phyloP scores from a whole-genome alignment of 192 early-diverging fungal genomes.

The Podila clonocystis region DNA sequence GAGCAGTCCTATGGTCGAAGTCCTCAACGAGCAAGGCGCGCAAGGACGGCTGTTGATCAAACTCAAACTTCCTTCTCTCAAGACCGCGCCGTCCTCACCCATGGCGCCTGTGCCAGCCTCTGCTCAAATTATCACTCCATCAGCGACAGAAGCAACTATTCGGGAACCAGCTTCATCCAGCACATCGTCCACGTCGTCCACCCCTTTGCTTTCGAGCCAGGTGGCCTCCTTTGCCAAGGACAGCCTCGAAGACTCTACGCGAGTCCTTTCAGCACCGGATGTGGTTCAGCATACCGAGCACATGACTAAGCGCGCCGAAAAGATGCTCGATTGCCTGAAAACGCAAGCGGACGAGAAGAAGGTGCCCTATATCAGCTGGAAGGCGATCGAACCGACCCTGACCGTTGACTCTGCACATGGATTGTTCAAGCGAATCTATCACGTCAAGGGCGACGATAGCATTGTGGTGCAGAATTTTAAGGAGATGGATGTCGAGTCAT shows the following conservation, averaged over 20 bases:
- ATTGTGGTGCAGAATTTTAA: constrained; percentile 69
- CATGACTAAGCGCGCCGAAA: constrained; percentile 34
- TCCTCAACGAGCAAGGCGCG: constrained; percentile 20
- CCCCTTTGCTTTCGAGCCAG: constrained; percentile 24
- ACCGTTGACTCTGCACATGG: constrained; percentile 61
- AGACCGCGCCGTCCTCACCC: not conserved
- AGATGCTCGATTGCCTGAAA: constrained; percentile 29
- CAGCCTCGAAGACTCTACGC: not conserved
- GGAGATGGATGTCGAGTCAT: constrained; percentile 59
- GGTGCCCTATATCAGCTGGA: constrained; percentile 44
- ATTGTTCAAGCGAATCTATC: constrained; percentile 66
- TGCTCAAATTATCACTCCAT: not conserved
- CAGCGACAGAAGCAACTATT: not conserved
- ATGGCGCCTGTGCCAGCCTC: not conserved
- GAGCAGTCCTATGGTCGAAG: not conserved
- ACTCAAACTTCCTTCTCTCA: constrained; percentile 17
- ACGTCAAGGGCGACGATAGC: constrained; percentile 51
- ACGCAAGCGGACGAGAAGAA: constrained; percentile 21
- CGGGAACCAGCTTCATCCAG: not conserved
- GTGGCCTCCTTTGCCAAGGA: constrained; percentile 3
- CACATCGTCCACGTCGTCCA: not conserved
- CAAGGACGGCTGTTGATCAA: constrained; percentile 29
- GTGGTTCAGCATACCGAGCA: constrained; percentile 14
- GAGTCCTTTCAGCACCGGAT: constrained; percentile 14
- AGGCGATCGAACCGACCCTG: constrained; percentile 37